phyloP scores from a whole-genome alignment of 2,329 filamentous ascomycete species.

The Colletotrichum sp. region DNA sequence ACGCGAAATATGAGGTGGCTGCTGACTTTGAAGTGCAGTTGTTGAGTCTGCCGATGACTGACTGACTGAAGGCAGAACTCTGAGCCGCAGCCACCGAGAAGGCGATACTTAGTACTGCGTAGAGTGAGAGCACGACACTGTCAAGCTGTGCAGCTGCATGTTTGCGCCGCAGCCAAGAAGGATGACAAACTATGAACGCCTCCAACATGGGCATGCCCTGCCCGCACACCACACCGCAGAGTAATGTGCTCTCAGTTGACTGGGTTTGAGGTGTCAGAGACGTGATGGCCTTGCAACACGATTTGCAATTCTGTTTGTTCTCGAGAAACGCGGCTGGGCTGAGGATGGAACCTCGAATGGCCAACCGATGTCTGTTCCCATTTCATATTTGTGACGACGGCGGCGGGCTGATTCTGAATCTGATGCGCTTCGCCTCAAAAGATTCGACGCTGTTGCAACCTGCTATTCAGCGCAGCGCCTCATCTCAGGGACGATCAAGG shows the following conservation, averaged over 20 bases:
- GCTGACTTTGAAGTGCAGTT: neutral
- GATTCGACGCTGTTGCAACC: neutral
- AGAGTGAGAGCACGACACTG: neutral
- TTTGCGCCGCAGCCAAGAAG: neutral
- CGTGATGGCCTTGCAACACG: neutral
- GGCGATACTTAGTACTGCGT: too few relatives aligned
- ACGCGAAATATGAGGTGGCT: neutral
- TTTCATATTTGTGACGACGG: neutral
- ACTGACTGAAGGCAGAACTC: neutral
- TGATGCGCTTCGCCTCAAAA: neutral
- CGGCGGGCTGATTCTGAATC: neutral
- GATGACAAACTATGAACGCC: neutral
- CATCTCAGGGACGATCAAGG: neutral
- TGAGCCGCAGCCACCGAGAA: neutral
- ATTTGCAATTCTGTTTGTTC: slow-evolving; percentile 5
- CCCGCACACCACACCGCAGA: neutral
- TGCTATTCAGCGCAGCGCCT: neutral
- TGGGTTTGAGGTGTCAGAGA: neutral
- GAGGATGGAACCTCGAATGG: neutral
- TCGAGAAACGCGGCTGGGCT: neutral
- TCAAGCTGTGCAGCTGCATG: neutral
- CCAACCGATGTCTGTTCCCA: neutral
- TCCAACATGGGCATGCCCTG: neutral
- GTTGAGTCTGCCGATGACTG: neutral
- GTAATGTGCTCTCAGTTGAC: neutral